A percentile compares a stretch with the other conserved stretches of the same genome.
Conservation (phyloP, 2,329 filamentous ascomycete genomes). For the Aureobasidium musti region DNA sequence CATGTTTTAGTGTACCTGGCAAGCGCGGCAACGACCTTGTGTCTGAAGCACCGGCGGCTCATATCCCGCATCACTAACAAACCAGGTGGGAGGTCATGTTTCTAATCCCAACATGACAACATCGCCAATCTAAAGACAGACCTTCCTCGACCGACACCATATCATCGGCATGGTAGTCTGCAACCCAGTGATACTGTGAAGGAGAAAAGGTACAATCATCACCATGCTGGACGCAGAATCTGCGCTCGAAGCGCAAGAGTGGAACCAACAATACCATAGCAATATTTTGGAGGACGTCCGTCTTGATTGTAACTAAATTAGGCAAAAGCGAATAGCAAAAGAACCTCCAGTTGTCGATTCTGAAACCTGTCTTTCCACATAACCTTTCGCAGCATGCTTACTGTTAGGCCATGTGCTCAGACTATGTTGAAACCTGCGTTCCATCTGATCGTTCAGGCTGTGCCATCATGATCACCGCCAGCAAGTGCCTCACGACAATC, state of each 20-base stretch:
- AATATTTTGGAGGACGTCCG: not conserved
- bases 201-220: not conserved
- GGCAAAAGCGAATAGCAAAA: not conserved
- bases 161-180: not conserved
- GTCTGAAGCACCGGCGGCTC: not conserved
- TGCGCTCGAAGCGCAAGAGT: not conserved
- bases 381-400: no score
- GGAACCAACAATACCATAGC: not conserved
- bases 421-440: not conserved
- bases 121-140: no score
- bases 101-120: not conserved
- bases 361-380: not conserved
- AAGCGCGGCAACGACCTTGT: not conserved
- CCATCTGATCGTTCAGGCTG: not conserved
- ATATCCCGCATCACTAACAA: not conserved
- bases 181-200: not conserved
- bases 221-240: not conserved
- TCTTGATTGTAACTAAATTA: not conserved
- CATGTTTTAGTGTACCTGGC: not conserved
- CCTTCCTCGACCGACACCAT: no score
- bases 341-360: not conserved
- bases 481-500: constrained; percentile 52
- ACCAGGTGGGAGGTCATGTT: not conserved
- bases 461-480: not conserved
- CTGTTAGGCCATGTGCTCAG: not conserved